Percentiles rank a stretch among this genome's conserved stretches.
phyloP scores from a whole-genome alignment of 2,329 filamentous ascomycete species.

The Fusarium concolor region DNA sequence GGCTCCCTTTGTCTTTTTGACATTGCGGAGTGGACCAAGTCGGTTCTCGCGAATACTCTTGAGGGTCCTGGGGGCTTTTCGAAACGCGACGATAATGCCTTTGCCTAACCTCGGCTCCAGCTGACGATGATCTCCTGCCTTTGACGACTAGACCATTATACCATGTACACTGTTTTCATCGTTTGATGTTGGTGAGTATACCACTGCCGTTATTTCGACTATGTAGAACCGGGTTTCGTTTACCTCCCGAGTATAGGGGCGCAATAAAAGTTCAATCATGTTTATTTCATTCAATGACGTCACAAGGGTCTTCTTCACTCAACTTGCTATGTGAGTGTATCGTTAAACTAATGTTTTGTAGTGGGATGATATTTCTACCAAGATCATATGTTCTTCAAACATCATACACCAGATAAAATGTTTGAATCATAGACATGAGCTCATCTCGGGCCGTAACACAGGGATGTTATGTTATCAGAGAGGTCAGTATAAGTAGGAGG shows the following conservation, averaged over 20 bases:
- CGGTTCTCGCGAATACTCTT: conserved; percentile 52
- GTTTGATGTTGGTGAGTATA: conserved; percentile 46
- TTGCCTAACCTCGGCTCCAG: conserved; percentile 30
- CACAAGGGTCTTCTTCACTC: not conserved
- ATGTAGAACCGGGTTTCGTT: conserved; percentile 34
- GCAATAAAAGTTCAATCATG: conserved; percentile 47
- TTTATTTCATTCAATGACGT: conserved; percentile 26
- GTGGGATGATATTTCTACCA: conserved; percentile 11
- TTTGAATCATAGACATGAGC: conserved; percentile 7
- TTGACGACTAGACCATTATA: conserved; percentile 31
- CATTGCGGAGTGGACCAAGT: conserved; percentile 48
- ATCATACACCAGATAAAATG: conserved; percentile 5
- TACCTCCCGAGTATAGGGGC: conserved; percentile 41
- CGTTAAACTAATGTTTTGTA: conserved; percentile 1
- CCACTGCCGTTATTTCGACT: conserved; percentile 42
- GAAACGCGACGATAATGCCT: conserved; percentile 37
- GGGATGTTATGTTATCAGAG: not conserved
- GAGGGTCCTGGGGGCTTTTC: conserved; percentile 55
- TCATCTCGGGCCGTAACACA: conserved; percentile 14
- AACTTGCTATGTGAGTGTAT: not conserved
- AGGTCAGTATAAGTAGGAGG: not conserved
- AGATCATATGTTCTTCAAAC: conserved; percentile 24
- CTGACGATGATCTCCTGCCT: conserved; percentile 34
- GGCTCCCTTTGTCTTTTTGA: conserved; percentile 31
- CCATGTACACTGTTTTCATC: conserved; percentile 39